Evolutionary conservation across 1,284 basidiomycete genomes (phyloP).

Genomic region (Cryptococcus sp.): DNA sequence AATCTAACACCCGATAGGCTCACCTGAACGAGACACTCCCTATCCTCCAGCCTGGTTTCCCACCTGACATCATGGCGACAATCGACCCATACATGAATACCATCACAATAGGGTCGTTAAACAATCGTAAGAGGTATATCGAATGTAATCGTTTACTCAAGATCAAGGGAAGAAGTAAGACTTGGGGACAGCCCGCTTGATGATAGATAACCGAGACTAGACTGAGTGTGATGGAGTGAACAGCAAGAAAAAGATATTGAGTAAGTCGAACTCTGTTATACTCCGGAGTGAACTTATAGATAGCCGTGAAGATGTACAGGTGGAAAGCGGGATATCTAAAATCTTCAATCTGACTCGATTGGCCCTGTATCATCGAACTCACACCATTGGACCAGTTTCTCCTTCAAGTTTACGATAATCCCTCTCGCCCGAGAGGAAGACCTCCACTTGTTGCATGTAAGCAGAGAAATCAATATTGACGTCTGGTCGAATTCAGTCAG

Average conservation of each 20-base stretch:
- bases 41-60: conserved; percentile 56
- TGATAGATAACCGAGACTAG: conserved; percentile 67
- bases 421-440: conserved; percentile 75
- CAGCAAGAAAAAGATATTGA: conserved; percentile 69
- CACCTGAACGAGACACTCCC: conserved; percentile 52
- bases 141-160: conserved; percentile 92
- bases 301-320: conserved; percentile 72
- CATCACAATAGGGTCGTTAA: conserved; percentile 91
- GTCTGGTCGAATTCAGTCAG: conserved; percentile 53
- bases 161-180: conserved; percentile 68
- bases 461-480: conserved; percentile 89
- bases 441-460: conserved; percentile 63
- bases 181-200: conserved; percentile 65
- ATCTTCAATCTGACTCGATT: not conserved
- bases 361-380: conserved; percentile 43
- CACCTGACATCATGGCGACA: conserved; percentile 55
- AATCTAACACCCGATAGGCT: conserved; percentile 24
- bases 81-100: conserved; percentile 51
- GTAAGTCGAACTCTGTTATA: conserved; percentile 56
- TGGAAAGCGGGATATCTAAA: conserved; percentile 90
- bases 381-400: conserved; percentile 93
- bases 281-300: conserved; percentile 56
- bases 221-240: conserved; percentile 66
- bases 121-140: conserved; percentile 84
- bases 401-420: conserved; percentile 82